phyloP scores from a whole-genome alignment of 2,329 filamentous ascomycete genomes.

The Rosellinia necatrix region DNA sequence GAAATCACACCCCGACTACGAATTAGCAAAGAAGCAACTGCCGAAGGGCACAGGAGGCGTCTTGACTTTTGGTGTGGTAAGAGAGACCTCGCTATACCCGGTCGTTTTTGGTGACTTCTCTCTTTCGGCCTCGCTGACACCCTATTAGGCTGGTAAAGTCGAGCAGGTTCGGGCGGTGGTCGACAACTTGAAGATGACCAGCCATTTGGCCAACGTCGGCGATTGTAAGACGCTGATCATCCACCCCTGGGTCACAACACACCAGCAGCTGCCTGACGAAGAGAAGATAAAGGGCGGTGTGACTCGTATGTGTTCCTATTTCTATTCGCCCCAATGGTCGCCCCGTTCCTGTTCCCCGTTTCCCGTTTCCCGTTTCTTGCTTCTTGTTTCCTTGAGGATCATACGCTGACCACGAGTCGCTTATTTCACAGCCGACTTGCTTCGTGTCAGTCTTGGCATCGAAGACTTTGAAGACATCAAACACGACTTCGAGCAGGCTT shows the following conservation, averaged over 20 bases:
- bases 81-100: conserved; percentile 35
- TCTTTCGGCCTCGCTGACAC: conserved; percentile 44
- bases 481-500: conserved; percentile 71
- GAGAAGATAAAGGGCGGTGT: conserved; percentile 69
- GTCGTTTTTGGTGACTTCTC: not conserved
- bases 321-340: not conserved
- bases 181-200: conserved; percentile 73
- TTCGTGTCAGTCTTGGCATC: conserved; percentile 71
- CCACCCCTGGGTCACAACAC: conserved; percentile 74
- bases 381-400: not conserved
- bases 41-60: conserved; percentile 72
- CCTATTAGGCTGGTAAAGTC: conserved; percentile 39
- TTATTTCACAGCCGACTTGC: conserved; percentile 53
- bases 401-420: conserved; percentile 11
- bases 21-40: conserved; percentile 70
- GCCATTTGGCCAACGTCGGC: conserved; percentile 74
- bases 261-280: conserved; percentile 70
- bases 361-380: too few species aligned
- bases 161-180: conserved; percentile 57
- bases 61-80: conserved; percentile 73
- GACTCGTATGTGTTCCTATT: conserved; percentile 46
- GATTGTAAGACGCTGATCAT: conserved; percentile 75
- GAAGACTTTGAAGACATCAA: conserved; percentile 77
- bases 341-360: not conserved
- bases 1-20: conserved; percentile 66